Percentiles rank a stretch among this genome's conserved stretches.
Conservation (phyloP, 306 rosid genomes). For the Cucurbita argyrosperma region DNA sequence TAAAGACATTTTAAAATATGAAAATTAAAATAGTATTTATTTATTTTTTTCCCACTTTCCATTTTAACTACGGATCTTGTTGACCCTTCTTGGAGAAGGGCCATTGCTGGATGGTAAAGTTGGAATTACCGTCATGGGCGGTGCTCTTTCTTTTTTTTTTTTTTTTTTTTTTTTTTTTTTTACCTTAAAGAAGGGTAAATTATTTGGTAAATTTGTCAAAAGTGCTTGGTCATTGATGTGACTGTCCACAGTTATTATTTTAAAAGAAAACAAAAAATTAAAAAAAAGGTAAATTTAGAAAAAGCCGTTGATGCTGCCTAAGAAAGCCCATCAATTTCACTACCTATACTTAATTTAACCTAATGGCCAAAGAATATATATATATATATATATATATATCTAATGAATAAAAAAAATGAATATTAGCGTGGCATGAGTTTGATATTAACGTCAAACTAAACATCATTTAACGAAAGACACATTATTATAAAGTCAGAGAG, state of each 20-base stretch:
- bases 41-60: too few relatives aligned
- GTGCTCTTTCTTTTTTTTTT: background rate
- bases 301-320: background rate
- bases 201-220: slow-evolving; percentile 1
- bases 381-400: background rate
- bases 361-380: background rate
- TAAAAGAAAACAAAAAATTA: background rate
- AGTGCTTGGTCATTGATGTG: background rate
- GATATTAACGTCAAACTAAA: too few relatives aligned
- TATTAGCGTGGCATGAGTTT: background rate
- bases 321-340: background rate
- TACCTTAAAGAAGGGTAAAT: background rate
- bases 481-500: background rate
- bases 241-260: background rate
- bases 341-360: background rate
- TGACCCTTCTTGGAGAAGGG: background rate
- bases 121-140: background rate
- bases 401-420: background rate
- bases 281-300: background rate
- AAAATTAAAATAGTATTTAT: too few relatives aligned
- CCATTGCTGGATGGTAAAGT: background rate
- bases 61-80: background rate
- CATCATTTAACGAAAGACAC: too few relatives aligned
- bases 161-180: background rate
- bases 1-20: too few relatives aligned